Base-by-base conservation (phyloP, 139 green algal genomes). In the Tetradesmus obliquus region DNA sequence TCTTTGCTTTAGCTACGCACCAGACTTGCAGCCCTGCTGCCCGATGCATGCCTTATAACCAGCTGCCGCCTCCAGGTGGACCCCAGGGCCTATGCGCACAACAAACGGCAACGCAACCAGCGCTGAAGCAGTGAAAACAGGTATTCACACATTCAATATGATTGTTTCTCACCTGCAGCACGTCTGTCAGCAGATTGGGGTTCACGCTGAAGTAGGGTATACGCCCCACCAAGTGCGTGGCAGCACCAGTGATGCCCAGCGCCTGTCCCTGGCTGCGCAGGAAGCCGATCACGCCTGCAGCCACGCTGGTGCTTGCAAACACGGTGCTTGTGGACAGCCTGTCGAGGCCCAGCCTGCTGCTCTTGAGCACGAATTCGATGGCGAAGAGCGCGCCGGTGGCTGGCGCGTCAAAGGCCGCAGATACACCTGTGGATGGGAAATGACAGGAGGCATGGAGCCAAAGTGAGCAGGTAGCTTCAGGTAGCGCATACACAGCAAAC, bases 321-420 rank as follows among this genome's bases (percentile, higher is more conserved):
- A 96, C 94, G 7, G 93, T 95, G 82, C 85, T 93, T 0, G 93
- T 96, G 88, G 91, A 94, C 51, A 96, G 91, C 8, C 94, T 86
- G 91, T 96, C 94, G 57, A 96, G 89, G 10, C 94, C 94, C 69
- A 96, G 88, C 13, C 94, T 88, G 79, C 82, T 93, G 86, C 58
- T 90, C 69, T 95, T 96, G 53, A 98, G 93, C 62, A 99, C 97
- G 69, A 96, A 98, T 94, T 99, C 97, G 5, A 99, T 94, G 9
- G 97, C 98, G 91, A 99, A 99, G 87, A 99, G 98, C 1, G 98
- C 97, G 5, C 97, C 98, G 3, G 96, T 93, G 8, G 99, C 97
- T 0, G 98, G 97, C 0, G 98, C 98, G 91, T 99, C 98, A 94
- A 99, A 99, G 9, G 98, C 98, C 0, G 98, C 97, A 10, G 97